phyloP scores from a whole-genome alignment of 495 filamentous ascomycete species.

The Stereocaulon alpinum region DNA sequence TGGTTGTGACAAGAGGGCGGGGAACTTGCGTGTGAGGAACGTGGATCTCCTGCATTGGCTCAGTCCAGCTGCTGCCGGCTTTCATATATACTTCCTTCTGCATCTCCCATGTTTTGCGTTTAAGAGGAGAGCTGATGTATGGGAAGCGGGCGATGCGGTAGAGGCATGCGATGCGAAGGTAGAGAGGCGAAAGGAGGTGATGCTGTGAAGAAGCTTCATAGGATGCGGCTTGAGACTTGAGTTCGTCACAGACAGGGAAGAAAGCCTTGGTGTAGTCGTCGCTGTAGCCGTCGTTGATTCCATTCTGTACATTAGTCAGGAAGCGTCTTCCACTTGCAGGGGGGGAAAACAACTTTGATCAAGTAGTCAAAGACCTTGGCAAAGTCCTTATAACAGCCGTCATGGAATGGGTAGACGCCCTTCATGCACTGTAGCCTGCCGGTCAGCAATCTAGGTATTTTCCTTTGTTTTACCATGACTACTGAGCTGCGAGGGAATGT shows the following conservation, averaged over 20 bases:
- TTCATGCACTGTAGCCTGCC: neutral
- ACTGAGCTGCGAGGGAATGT: too few species aligned
- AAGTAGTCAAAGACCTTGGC: conserved; percentile 57
- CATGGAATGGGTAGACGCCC: conserved; percentile 68
- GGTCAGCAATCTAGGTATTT: neutral
- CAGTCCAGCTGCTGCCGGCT: conserved; percentile 45
- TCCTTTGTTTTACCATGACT: conserved; percentile 1
- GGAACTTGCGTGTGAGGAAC: conserved; percentile 47
- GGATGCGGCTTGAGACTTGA: neutral
- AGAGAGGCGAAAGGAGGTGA: conserved; percentile 46
- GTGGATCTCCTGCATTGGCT: conserved; percentile 45
- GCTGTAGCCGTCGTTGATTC: conserved; percentile 45
- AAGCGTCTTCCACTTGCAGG: conserved; percentile 35
- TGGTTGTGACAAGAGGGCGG: conserved; percentile 40
- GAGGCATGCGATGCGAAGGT: conserved; percentile 59
- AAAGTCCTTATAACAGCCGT: conserved; percentile 59
- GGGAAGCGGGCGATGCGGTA: conserved; percentile 70
- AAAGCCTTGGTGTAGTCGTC: conserved; percentile 41
- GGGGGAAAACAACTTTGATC: conserved; percentile 37
- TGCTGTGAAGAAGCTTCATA: neutral
- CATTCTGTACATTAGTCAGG: conserved; percentile 36
- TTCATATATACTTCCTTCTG: conserved; percentile 57
- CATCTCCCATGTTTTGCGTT: conserved; percentile 52
- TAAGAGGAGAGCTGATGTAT: conserved; percentile 37
- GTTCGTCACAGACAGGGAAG: conserved; percentile 2